Evolutionary conservation across 2,329 filamentous ascomycete genomes (phyloP), one percentile per base, ranked within the genome.

Genomic region (Hymenoscyphus fraxineus): DNA sequence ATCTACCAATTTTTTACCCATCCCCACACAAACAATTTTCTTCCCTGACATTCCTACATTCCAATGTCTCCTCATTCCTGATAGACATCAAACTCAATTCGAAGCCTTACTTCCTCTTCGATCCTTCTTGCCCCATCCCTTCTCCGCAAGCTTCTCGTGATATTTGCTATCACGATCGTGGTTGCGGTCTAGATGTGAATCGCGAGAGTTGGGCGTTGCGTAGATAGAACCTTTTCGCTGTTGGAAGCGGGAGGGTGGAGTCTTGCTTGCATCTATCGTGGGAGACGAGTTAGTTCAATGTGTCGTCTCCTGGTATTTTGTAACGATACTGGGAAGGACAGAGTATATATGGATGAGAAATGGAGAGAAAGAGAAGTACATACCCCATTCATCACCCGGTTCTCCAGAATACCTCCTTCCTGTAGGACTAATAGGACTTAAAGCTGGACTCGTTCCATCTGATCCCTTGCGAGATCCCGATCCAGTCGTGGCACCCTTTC

Each of bases 191-290:
- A 89, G 78, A 73, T 88, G 85, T 19, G 86, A 86, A 74, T 90
- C 88, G 65, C 87, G 83, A 31, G 85, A 88, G 71, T 79, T 79
- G 2, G 85, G 87, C 9, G 88, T 90, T 58, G 86, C 84, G 74
- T 86, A 88, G 76, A 89, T 88, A 73, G 85, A 88, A 63, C 87
- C 87, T 76, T 88, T 86, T 72, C 85, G 84, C 77, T 88, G 88
- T 76, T 90, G 87, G 78, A 90, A 89, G 58, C 85, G 85, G 67
- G 83, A 87, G 10, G 87, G 87, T 1, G 85, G 85, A 0, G 88
- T 86, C 76, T 89, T 89, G 69, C 84, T 82, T 3, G 87, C 87
- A 76, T 90, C 87, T 86, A 35, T 15, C 35, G 31, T 27, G 31
- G 44, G 9, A 7, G 22, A 31, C 40, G 19, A 16, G 56, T 63